These are phyloP conservation scores for Exophiala viscosa DNA, from an alignment of 2,329 filamentous ascomycete genomes.

Conservation along the genomic window DNA sequence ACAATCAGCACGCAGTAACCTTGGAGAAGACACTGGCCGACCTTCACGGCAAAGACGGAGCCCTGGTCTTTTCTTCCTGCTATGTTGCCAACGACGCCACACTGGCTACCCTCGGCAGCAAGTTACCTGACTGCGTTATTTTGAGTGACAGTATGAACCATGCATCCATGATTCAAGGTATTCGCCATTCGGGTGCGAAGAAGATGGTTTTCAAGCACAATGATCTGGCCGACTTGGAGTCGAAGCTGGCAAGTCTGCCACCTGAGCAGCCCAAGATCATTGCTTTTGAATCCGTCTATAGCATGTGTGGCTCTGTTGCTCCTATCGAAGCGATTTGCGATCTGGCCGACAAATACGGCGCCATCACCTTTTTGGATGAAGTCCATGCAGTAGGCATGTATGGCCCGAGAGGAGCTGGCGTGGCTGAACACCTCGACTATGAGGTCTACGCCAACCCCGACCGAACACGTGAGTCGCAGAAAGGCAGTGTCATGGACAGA, in stretches of 20 bases:
- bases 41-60: constrained; percentile 85
- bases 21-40: constrained; percentile 79
- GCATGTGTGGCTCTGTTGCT: constrained; percentile 97
- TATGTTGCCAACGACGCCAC: constrained; percentile 98
- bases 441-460: constrained; percentile 74
- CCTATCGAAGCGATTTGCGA: constrained; percentile 96
- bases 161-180: constrained; percentile 98
- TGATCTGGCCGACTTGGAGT: constrained; percentile 86
- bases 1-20: constrained; percentile 88
- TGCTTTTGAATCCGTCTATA: constrained; percentile 97
- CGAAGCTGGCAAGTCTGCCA: constrained; percentile 83
- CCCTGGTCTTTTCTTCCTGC: constrained; percentile 94
- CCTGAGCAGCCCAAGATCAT: constrained; percentile 91
- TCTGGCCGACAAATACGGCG: constrained; percentile 93
- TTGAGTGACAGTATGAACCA: constrained; percentile 97
- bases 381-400: constrained; percentile 99
- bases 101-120: constrained; percentile 91
- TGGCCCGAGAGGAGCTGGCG: constrained; percentile 88
- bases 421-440: constrained; percentile 95
- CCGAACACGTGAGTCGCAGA: constrained; percentile 46
- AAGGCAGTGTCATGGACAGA: constrained; percentile 88
- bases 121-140: constrained; percentile 93
- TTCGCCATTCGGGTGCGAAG: constrained; percentile 91
- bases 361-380: constrained; percentile 95
- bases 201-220: constrained; percentile 99